Conservation (phyloP, 2,329 filamentous ascomycete species). For the Cordyceps javanica region DNA sequence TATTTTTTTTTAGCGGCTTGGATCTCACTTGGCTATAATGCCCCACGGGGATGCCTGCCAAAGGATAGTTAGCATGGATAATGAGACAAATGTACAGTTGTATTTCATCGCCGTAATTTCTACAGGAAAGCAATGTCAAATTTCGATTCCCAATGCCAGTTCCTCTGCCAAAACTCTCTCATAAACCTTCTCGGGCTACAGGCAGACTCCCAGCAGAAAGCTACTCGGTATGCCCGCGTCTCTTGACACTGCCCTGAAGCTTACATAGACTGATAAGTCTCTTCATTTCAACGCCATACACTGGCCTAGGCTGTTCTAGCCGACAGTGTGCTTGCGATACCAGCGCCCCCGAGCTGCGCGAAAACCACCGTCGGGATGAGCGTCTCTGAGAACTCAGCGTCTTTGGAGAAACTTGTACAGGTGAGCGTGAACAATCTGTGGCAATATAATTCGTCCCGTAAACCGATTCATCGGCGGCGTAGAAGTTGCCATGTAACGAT, state of each 20-base stretch:
- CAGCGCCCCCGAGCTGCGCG: constrained; percentile 18
- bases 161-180: neutral
- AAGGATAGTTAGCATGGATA: neutral
- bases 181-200: neutral
- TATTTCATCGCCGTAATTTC: constrained; percentile 1
- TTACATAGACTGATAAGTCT: constrained; percentile 25
- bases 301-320: constrained; percentile 26
- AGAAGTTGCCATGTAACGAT: neutral
- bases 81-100: neutral
- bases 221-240: constrained; percentile 18
- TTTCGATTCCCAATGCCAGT: neutral
- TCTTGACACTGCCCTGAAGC: constrained; percentile 16
- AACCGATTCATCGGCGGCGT: neutral
- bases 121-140: constrained; percentile 7
- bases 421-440: neutral
- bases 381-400: neutral
- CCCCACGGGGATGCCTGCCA: too few species aligned
- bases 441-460: neutral
- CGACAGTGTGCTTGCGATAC: constrained; percentile 24
- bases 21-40: neutral
- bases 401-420: neutral
- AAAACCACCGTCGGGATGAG: constrained; percentile 16
- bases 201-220: too few species aligned
- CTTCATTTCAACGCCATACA: constrained; percentile 25
- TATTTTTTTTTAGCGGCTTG: neutral